These are phyloP conservation scores for Rhizopus delemar DNA, from an alignment of 371 early-diverging fungal species.

Conservation along the genomic window DNA sequence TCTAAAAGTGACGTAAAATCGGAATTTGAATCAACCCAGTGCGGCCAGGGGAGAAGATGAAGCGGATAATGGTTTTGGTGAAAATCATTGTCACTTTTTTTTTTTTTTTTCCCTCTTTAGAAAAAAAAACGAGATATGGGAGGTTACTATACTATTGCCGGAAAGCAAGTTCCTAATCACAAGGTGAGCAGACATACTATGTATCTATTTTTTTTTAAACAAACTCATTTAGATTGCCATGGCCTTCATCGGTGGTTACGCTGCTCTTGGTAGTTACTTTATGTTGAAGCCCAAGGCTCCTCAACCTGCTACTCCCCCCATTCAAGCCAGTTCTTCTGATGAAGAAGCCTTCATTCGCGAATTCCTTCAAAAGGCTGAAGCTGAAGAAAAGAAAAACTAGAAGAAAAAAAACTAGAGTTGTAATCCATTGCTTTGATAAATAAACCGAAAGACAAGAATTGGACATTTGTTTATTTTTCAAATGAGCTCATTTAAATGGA, in stretches of 20 bases:
- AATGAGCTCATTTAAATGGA: too few relatives aligned
- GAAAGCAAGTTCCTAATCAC: constrained; percentile 49
- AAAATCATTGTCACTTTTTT: constrained; percentile 2
- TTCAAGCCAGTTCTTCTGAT: constrained; percentile 66
- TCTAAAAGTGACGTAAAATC: too few relatives aligned
- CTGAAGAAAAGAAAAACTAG: constrained; percentile 57
- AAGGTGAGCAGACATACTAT: constrained; percentile 29
- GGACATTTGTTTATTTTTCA: too few relatives aligned
- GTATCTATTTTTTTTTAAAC: constrained; percentile 2
- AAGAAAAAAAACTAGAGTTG: not conserved
- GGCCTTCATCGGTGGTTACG: constrained; percentile 52
- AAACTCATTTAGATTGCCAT: constrained; percentile 39
- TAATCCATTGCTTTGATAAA: too few relatives aligned
- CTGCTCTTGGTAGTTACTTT: constrained; percentile 35
- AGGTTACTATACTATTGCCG: constrained; percentile 57
- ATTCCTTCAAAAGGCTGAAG: constrained; percentile 67
- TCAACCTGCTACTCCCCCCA: constrained; percentile 60
- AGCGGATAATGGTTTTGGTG: too few relatives aligned
- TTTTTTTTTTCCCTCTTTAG: not conserved
- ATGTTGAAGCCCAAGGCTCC: constrained; percentile 52
- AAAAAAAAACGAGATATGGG: constrained; percentile 33
- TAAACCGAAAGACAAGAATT: too few relatives aligned
- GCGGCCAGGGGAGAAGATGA: too few relatives aligned
- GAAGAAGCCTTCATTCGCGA: constrained; percentile 70
- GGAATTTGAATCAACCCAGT: too few relatives aligned